Base-by-base conservation (phyloP, 192 early-diverging fungal genomes). In the Entophlyctis luteolus region DNA sequence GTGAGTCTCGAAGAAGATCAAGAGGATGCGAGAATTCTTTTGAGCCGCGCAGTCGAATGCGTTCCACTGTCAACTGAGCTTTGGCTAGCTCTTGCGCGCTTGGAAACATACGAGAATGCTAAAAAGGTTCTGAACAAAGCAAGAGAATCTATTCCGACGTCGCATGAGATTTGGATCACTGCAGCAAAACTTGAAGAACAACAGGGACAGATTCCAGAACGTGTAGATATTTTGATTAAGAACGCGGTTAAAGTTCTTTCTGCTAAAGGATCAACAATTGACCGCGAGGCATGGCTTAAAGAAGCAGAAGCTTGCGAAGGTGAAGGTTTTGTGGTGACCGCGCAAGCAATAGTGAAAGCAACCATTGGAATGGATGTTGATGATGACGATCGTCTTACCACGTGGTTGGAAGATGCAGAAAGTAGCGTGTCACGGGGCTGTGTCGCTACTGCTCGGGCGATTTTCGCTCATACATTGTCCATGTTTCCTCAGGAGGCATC, bases 141-240 rank as follows among this genome's bases (percentile, higher is more conserved):
- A 0, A 89, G 92, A 10, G 72, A 77, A 28, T 81, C 83, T 3
- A 87, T 93, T 35, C 93, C 94, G 18, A 92, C 93, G 0, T 88
- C 86, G 54, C 91, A 94, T 77, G 97, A 98, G 50, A 83, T 99
- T 46, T 99, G 94, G 93, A 88, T 99, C 27, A 86, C 91, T 1
- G 97, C 91, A 25, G 94, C 95, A 18, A 84, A 89, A 59, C 83
- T 99, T 8, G 91, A 94, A 70, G 94, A 97, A 74, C 83, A 91
- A 48, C 81, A 93, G 45, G 87, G 80, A 4, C 87, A 90, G 54
- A 49, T 66, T 68, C 4, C n/a, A n/a, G 79, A 81, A 25, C 83
- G 77, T 68, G 86, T 93, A 3, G 80, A 86, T 10, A 86, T 62
- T 20, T 82, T 97, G 34, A 69, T 72, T 1, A 81, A 80, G 47